phyloP scores from a whole-genome alignment of 1,284 basidiomycete species.

The Ustilago shanxiensis region DNA sequence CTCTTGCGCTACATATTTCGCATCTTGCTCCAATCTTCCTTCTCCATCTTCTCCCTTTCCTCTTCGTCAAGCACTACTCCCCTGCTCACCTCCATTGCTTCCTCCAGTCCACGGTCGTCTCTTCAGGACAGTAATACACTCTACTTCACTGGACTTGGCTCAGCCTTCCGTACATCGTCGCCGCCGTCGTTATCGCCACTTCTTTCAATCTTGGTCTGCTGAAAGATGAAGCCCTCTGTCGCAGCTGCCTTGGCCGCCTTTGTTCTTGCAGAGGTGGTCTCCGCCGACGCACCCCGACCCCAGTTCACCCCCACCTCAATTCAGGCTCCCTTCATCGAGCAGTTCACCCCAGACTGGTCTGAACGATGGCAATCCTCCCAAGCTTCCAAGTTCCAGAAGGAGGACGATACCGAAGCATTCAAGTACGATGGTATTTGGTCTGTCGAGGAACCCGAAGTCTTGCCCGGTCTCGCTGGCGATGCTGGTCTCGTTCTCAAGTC shows the following conservation, averaged over 20 bases:
- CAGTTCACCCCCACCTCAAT: constrained; percentile 79
- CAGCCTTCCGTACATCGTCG: neutral
- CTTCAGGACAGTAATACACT: neutral
- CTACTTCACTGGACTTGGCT: constrained; percentile 4
- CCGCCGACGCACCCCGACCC: constrained; percentile 38
- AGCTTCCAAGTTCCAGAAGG: constrained; percentile 83
- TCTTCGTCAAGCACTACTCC: constrained; percentile 10
- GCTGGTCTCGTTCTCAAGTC: constrained; percentile 74
- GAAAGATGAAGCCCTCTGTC: constrained; percentile 42
- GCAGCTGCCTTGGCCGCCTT: constrained; percentile 49
- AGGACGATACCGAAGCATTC: constrained; percentile 73
- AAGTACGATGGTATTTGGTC: constrained; percentile 97
- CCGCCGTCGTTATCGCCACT: neutral
- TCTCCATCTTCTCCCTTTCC: neutral
- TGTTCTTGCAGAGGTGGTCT: constrained; percentile 41
- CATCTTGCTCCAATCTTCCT: neutral
- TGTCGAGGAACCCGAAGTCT: constrained; percentile 88
- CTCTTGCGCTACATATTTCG: constrained; percentile 18
- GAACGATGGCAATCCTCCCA: constrained; percentile 95
- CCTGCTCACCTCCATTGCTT: constrained; percentile 4
- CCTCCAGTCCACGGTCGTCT: neutral
- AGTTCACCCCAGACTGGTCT: constrained; percentile 92
- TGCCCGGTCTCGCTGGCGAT: constrained; percentile 72
- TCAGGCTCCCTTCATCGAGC: constrained; percentile 95
- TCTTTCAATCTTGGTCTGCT: neutral